phyloP scores from a whole-genome alignment of 768 basidiomycete species.

The Podaxis sp. region DNA sequence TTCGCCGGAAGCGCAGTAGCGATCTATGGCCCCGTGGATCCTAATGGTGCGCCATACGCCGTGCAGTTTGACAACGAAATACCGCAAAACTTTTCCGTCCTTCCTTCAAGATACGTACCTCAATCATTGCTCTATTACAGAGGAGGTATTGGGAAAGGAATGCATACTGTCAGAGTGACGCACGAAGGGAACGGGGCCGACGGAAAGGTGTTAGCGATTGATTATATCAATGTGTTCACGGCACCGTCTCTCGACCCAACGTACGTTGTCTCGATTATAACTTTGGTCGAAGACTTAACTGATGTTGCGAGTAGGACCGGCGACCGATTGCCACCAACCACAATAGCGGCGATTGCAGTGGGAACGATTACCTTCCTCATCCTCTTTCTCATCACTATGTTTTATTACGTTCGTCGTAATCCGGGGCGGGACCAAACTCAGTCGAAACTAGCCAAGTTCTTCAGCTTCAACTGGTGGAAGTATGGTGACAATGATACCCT shows the following conservation, averaged over 20 bases:
- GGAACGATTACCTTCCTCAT: neutral
- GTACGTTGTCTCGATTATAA: constrained; percentile 14
- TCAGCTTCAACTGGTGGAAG: neutral
- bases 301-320: neutral
- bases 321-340: neutral
- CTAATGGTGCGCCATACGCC: constrained; percentile 29
- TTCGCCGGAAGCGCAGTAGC: constrained; percentile 35
- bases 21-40: constrained; percentile 40
- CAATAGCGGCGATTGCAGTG: constrained; percentile 9
- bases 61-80: constrained; percentile 28
- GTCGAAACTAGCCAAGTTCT: neutral
- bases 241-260: constrained; percentile 22
- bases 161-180: constrained; percentile 25
- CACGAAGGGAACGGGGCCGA: constrained; percentile 16
- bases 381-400: neutral
- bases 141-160: constrained; percentile 25
- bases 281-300: neutral
- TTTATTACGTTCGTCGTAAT: neutral
- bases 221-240: constrained; percentile 31
- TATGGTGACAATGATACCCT: neutral
- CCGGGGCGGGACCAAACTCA: neutral
- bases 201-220: constrained; percentile 24
- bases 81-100: constrained; percentile 21
- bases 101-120: constrained; percentile 22
- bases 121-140: constrained; percentile 32